A percentile compares a stretch with the other conserved stretches of the same genome.
phyloP scores from a whole-genome alignment of 2,329 filamentous ascomycete species.

The Tolypocladium sp. region DNA sequence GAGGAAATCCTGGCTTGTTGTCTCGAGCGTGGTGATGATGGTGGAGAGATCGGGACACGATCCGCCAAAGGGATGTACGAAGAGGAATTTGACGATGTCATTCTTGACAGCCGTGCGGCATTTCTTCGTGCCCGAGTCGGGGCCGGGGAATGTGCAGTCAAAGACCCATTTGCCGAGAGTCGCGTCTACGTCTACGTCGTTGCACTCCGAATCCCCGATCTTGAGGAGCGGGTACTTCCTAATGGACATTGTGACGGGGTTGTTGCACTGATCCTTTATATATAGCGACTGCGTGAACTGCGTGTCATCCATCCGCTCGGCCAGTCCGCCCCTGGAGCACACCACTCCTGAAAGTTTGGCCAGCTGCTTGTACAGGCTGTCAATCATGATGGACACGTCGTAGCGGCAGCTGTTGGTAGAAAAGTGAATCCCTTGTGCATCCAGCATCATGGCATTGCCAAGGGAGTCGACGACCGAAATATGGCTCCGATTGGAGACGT shows the following conservation, averaged over 20 bases:
- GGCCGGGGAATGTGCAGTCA: constrained; percentile 25
- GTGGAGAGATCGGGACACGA: constrained; percentile 24
- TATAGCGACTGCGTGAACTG: constrained; percentile 22
- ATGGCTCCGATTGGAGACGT: constrained; percentile 21
- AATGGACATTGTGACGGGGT: constrained; percentile 14
- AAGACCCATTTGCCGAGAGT: constrained; percentile 22
- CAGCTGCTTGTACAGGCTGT: constrained; percentile 23
- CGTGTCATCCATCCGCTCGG: constrained; percentile 14
- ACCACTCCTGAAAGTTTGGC: constrained; percentile 17
- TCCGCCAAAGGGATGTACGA: constrained; percentile 23
- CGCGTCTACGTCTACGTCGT: constrained; percentile 15
- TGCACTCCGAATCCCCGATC: constrained; percentile 22
- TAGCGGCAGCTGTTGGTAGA: constrained; percentile 21
- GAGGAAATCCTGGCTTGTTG: constrained; percentile 18
- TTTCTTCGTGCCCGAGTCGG: constrained; percentile 14
- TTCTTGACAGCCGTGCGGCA: constrained; percentile 23
- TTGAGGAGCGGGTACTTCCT: constrained; percentile 18
- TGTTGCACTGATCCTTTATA: constrained; percentile 25
- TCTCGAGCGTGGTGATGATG: constrained; percentile 21
- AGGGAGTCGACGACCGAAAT: constrained; percentile 21
- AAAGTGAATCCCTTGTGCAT: constrained; percentile 23
- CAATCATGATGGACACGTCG: constrained; percentile 21
- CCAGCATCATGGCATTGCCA: constrained; percentile 22
- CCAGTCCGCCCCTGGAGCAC: constrained; percentile 15
- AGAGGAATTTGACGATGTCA: constrained; percentile 22